Evolutionary conservation across 2,329 filamentous ascomycete genomes (phyloP), one percentile per base, ranked within the genome.

Genomic region (Alternaria brassicae): DNA sequence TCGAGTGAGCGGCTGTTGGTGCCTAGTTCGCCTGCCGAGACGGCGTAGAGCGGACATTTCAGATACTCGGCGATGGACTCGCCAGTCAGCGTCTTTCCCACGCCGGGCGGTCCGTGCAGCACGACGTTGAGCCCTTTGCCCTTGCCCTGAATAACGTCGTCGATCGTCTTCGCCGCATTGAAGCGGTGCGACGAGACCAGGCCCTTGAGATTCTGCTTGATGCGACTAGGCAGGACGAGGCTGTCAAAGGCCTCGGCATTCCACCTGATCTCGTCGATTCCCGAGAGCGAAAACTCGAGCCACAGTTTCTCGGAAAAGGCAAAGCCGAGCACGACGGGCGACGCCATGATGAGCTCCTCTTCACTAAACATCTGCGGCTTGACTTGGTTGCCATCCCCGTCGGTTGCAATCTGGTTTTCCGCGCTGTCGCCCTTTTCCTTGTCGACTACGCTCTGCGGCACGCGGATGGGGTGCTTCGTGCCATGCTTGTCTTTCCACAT

Each of bases 291-390:
- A 69, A 97, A 92, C 74, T 97, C 92, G 0, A 96, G 85, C 93
- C 93, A 97, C 9, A 92, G 82, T 79, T 96, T 97, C 78, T 96
- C 92, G 1, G 87, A 88, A 75, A 97, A 96, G 1, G 91, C 87
- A 69, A 96, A 97, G 0, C 93, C 93, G 2, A 96, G 84, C 0
- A 96, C 91, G 0, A 96, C 88, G 0, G 93, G 90, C 2, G 91
- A 94, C 2, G 92, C 89, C 48, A 96, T 89, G 6, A 97, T 81
- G 23, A 95, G 89, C 67, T 97, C 91, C 62, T 96, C 92, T 48
- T 95, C 91, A 0, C 85, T 90, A 74, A 95, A 93, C 19, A 85
- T 81, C 1, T 83, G 84, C n/a, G 58, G 54, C 17, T 62, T 68
- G 63, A 44, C 58, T 8, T 65, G 66, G 2, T 68, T 60, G 3